Evolutionary conservation across 2,329 filamentous ascomycete species (phyloP).

Genomic region (Esteya vermicola): DNA sequence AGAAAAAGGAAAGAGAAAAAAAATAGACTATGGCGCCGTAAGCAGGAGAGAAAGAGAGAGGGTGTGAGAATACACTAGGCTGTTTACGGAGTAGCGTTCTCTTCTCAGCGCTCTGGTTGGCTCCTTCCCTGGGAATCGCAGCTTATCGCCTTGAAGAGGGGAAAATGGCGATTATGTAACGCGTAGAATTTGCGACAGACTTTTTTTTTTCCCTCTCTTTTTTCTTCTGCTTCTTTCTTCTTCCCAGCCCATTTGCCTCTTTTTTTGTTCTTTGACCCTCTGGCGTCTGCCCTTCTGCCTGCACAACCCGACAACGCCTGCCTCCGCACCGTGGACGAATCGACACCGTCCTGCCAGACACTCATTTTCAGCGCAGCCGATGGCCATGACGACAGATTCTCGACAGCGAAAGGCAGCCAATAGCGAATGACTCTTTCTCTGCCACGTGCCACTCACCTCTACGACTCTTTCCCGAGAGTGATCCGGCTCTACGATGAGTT

Average conservation of each 20-base stretch:
- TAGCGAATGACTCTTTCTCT: too few relatives aligned
- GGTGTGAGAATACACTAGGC: too few relatives aligned
- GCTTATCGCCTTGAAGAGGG: conserved; percentile 7
- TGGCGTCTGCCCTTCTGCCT: background rate
- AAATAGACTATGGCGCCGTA: too few relatives aligned
- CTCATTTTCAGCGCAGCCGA: background rate
- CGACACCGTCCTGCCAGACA: too few relatives aligned
- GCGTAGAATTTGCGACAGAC: background rate
- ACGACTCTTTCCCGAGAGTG: too few relatives aligned
- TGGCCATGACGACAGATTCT: background rate
- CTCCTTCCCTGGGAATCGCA: conserved; percentile 1
- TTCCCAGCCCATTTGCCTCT: background rate
- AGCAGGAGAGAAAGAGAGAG: too few relatives aligned
- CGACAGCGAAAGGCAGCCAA: background rate
- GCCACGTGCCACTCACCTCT: too few relatives aligned
- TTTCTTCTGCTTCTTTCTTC: background rate
- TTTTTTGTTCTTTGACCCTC: background rate
- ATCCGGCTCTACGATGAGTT: conserved; percentile 11
- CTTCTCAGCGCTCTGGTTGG: conserved; percentile 1
- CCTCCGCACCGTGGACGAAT: background rate
- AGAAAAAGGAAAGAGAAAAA: conserved; percentile 2
- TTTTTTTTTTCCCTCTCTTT: background rate
- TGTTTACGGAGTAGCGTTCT: too few relatives aligned
- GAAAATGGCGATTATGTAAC: background rate
- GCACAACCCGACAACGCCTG: background rate